Evolutionary conservation across 257 asterid species (phyloP).

Genomic region (Solanum phureja): DNA sequence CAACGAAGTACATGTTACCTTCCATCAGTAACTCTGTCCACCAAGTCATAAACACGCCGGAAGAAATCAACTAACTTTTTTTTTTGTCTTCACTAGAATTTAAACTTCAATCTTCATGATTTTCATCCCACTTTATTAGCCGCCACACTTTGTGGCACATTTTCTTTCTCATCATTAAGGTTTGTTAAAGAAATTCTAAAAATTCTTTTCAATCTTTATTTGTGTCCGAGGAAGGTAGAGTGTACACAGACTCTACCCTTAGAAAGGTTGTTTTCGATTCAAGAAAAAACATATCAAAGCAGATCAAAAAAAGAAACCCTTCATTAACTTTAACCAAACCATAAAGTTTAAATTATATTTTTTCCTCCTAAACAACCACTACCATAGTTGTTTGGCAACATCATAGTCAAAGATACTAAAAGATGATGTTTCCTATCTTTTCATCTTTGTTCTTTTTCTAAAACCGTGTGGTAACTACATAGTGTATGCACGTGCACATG

Average conservation of each 20-base stretch:
- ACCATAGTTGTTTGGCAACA: not conserved
- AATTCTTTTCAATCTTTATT: not conserved
- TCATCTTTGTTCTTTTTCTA: conserved; percentile 1
- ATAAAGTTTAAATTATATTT: not conserved
- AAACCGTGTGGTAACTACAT: not conserved
- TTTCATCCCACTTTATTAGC: not conserved
- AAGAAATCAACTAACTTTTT: not conserved
- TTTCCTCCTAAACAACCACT: not conserved
- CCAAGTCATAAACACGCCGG: not conserved
- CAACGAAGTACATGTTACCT: not conserved
- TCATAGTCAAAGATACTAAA: not conserved
- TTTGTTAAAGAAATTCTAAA: not conserved
- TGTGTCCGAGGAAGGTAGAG: not conserved
- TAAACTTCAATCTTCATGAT: not conserved
- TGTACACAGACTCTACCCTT: not conserved
- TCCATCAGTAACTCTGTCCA: not conserved
- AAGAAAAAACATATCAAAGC: not conserved
- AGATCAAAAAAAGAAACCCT: not conserved
- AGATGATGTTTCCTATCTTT: not conserved
- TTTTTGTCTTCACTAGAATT: not conserved
- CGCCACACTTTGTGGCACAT: not conserved
- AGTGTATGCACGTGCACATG: not conserved
- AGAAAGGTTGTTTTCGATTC: too few relatives aligned
- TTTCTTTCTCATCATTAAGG: not conserved
- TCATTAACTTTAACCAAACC: not conserved